Evolutionary conservation across 176 grass and related monocot species (phyloP).

Genomic region (Lolium rigidum): DNA sequence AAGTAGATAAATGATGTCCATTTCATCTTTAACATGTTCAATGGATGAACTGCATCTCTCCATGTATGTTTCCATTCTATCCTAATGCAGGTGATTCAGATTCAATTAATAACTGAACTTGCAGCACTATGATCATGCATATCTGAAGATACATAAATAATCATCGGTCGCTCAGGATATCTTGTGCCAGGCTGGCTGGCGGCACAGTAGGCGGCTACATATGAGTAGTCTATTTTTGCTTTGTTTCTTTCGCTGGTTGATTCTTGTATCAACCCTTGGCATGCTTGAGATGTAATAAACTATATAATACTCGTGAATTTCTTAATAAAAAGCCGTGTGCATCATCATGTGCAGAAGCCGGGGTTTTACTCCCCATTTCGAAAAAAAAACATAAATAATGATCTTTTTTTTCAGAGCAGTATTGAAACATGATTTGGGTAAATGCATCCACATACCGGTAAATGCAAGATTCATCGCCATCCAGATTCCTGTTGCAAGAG

Average conservation of each 20-base stretch:
- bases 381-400: too few species aligned
- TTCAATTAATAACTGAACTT: not conserved
- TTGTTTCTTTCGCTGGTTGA: too few species aligned
- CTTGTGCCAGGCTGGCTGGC: too few species aligned
- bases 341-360: too few species aligned
- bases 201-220: too few species aligned
- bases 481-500: constrained; percentile 71
- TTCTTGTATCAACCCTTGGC: too few species aligned
- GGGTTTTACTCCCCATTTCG: too few species aligned
- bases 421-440: not conserved
- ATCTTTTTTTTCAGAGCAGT: not conserved
- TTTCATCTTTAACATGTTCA: not conserved
- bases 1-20: not conserved
- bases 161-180: too few species aligned
- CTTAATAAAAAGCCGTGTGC: too few species aligned
- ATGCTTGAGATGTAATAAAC: too few species aligned
- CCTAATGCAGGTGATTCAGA: not conserved
- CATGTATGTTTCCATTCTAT: constrained; percentile 13
- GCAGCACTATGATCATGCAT: not conserved
- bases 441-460: constrained; percentile 55
- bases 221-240: too few species aligned
- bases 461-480: constrained; percentile 59
- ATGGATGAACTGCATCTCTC: not conserved
- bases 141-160: not conserved
- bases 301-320: too few species aligned